Percentiles rank a stretch among this genome's conserved stretches.
phyloP scores from a whole-genome alignment of 306 rosid genomes.

The Prunus armeniaca region DNA sequence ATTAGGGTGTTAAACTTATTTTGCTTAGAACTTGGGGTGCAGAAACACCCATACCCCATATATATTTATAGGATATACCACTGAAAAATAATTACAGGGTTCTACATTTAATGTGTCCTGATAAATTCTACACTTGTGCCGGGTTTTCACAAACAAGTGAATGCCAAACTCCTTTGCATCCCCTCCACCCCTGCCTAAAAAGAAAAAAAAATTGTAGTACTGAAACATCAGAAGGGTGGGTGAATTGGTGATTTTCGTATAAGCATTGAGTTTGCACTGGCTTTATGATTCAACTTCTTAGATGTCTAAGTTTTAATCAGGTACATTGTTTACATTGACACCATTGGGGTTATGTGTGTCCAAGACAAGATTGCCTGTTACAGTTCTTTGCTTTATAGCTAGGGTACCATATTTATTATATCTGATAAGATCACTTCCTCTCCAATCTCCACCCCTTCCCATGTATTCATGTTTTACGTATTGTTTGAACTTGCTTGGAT shows the following conservation, averaged over 20 bases:
- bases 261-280: neutral
- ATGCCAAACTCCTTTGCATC: neutral
- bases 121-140: neutral
- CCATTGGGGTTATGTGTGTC: neutral
- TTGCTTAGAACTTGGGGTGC: neutral
- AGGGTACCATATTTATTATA: neutral
- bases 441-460: neutral
- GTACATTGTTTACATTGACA: neutral
- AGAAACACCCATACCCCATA: neutral
- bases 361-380: neutral
- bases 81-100: too few species aligned
- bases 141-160: neutral
- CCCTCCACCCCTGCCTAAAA: neutral
- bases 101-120: neutral
- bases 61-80: neutral
- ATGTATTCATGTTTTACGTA: slow-evolving; percentile 2
- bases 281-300: neutral
- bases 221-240: neutral
- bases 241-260: neutral
- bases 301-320: neutral
- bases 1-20: neutral
- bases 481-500: slow-evolving; percentile 21
- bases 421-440: slow-evolving; percentile 2
- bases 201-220: neutral
- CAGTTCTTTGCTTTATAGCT: neutral